A percentile compares a stretch with the other conserved stretches of the same genome.
Evolutionary conservation across 257 asterid species (phyloP).

Genomic region (Galeopsis tetrahit): DNA sequence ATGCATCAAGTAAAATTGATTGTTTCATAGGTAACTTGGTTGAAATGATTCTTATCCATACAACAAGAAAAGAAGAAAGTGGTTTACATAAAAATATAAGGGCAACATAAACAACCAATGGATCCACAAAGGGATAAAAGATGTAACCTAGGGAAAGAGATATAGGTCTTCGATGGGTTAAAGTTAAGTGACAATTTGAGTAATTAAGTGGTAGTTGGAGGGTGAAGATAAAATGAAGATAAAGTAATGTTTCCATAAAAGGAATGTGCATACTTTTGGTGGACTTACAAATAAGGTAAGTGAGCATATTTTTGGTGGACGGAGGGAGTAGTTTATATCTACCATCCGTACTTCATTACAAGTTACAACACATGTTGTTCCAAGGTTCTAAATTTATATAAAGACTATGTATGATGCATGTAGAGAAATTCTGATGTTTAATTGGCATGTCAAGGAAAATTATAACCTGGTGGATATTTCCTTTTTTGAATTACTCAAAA

Average conservation of each 20-base stretch:
- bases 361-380: constrained; percentile 17
- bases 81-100: too few relatives aligned
- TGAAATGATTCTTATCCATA: constrained; percentile 6
- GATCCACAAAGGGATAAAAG: too few relatives aligned
- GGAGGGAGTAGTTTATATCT: constrained; percentile 16
- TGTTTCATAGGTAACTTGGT: not conserved
- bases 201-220: too few relatives aligned
- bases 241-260: too few relatives aligned
- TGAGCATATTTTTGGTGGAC: too few relatives aligned
- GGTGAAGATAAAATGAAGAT: too few relatives aligned
- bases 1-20: constrained; percentile 9
- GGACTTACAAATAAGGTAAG: too few relatives aligned
- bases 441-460: constrained; percentile 21
- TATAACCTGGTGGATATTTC: constrained; percentile 77
- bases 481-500: constrained; percentile 56
- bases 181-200: too few relatives aligned
- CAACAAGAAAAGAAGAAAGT: constrained; percentile 14
- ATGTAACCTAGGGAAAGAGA: not conserved
- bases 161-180: not conserved
- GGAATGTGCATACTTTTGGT: too few relatives aligned
- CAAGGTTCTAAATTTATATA: constrained; percentile 24
- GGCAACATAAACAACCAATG: too few relatives aligned
- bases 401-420: constrained; percentile 9
- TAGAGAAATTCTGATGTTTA: constrained; percentile 11
- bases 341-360: constrained; percentile 18